Percentiles rank a stretch among this genome's conserved stretches.
Conservation (phyloP, 805 yeast species). For the Ogataea henricii region DNA sequence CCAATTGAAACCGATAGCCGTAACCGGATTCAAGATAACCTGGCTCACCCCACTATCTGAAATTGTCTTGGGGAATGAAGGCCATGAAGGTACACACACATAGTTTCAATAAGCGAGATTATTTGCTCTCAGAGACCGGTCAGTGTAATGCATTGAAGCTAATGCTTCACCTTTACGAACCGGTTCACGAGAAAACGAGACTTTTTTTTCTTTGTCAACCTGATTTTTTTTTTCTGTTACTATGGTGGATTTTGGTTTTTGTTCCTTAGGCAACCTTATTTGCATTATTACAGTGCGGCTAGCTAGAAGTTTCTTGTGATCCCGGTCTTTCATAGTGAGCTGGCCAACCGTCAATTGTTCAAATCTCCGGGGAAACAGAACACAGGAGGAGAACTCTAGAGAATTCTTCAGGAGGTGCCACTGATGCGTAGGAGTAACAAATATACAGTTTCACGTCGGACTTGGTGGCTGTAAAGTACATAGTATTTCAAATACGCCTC, state of each 20-base stretch:
- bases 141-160: background rate
- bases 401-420: background rate
- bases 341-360: background rate
- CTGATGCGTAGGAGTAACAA: background rate
- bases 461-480: too few relatives aligned
- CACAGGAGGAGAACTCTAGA: background rate
- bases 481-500: too few relatives aligned
- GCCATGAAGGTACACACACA: too few relatives aligned
- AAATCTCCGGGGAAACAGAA: conserved; percentile 1
- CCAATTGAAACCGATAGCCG: background rate
- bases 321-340: background rate
- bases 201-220: background rate
- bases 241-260: background rate
- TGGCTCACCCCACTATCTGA: background rate
- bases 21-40: background rate
- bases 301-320: background rate
- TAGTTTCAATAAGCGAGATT: too few relatives aligned
- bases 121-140: too few relatives aligned
- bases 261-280: background rate
- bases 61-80: background rate
- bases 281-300: background rate
- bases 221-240: background rate
- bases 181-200: background rate
- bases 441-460: too few relatives aligned
- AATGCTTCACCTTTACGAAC: background rate